A percentile compares a stretch with the other conserved stretches of the same genome.
Evolutionary conservation across 164 flowering plant genomes (phyloP).

Genomic region (Brasenia schreberi): DNA sequence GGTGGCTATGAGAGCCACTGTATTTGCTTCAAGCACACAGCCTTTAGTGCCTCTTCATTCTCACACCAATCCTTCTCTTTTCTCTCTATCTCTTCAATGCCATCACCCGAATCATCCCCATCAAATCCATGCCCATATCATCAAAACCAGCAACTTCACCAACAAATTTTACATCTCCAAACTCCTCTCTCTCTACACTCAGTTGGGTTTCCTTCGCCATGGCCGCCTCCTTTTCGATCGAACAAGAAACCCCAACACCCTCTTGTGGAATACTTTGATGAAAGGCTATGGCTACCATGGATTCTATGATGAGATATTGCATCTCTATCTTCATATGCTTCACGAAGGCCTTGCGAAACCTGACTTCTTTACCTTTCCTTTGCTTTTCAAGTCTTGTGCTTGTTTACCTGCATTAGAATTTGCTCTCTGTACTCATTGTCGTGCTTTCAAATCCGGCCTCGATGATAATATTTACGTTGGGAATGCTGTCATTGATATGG

Average conservation of each 20-base stretch:
- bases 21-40: neutral
- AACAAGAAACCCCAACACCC: slow-evolving; percentile 6
- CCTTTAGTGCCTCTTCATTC: neutral
- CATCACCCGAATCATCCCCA: neutral
- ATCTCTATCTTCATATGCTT: slow-evolving; percentile 4
- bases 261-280: slow-evolving; percentile 6
- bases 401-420: neutral
- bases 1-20: neutral
- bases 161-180: slow-evolving; percentile 10
- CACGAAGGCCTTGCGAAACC: neutral
- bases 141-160: slow-evolving; percentile 4
- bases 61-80: neutral
- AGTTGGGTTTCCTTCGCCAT: neutral
- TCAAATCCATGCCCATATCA: slow-evolving; percentile 6
- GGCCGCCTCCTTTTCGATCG: slow-evolving; percentile 6
- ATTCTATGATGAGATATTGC: slow-evolving; percentile 2
- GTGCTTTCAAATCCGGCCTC: slow-evolving; percentile 1
- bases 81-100: slow-evolving; percentile 4
- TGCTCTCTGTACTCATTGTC: neutral
- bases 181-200: slow-evolving; percentile 8
- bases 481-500: slow-evolving; percentile 3
- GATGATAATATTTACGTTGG: slow-evolving; percentile 2
- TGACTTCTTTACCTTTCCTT: slow-evolving; percentile 8
- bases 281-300: slow-evolving; percentile 4
- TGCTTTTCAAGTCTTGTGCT: slow-evolving; percentile 4